Evolutionary conservation across 148 eudicot species (phyloP).

Genomic region (Chenopodium formosanum): DNA sequence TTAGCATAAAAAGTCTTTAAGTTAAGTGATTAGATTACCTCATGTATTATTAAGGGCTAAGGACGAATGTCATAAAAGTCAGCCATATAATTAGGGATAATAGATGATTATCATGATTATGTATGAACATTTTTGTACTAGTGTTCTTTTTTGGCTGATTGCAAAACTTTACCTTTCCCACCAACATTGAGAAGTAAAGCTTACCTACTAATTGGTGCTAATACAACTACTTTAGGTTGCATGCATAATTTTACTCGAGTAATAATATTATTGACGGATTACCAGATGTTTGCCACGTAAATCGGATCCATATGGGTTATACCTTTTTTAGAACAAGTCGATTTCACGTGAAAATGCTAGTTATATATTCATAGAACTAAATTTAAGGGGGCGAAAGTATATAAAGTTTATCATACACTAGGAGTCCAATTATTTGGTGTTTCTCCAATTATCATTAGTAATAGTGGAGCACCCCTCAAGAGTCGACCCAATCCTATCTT

Average conservation of each 20-base stretch:
- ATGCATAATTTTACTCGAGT: not conserved
- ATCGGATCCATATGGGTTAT: no score
- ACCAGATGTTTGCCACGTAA: no score
- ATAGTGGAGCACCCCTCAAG: no score
- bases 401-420: no score
- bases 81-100: not conserved
- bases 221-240: not conserved
- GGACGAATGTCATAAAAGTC: not conserved
- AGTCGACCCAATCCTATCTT: no score
- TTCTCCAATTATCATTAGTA: no score
- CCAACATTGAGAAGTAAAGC: constrained; percentile 1
- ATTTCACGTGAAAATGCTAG: no score
- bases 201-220: not conserved
- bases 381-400: no score
- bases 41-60: not conserved
- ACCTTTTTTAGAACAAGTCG: no score
- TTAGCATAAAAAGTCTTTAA: not conserved
- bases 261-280: no score
- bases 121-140: not conserved
- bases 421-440: no score
- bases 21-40: not conserved
- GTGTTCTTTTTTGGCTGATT: not conserved
- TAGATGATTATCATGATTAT: not conserved
- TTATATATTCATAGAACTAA: no score
- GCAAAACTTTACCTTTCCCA: constrained; percentile 6